These are phyloP conservation scores for Tulasnella calospora DNA, from an alignment of 768 basidiomycete species.

Conservation along the genomic window DNA sequence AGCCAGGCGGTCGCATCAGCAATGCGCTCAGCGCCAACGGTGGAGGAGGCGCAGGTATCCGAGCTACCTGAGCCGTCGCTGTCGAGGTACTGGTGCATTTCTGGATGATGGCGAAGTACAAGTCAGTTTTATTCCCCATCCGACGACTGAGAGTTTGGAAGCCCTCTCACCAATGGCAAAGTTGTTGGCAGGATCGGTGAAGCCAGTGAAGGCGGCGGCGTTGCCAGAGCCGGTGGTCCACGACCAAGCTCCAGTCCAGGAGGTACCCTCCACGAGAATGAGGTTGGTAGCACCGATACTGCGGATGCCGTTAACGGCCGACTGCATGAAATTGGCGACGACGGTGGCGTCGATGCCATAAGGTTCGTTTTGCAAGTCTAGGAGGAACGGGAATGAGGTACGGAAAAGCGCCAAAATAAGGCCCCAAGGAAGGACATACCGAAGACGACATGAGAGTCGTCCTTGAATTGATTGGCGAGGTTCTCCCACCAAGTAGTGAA, in stretches of 20 bases:
- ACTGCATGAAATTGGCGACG: constrained; percentile 57
- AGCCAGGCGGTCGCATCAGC: constrained; percentile 56
- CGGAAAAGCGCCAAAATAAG: not conserved
- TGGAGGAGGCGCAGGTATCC: constrained; percentile 51
- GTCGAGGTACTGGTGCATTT: constrained; percentile 71
- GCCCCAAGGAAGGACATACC: not conserved
- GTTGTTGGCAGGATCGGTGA: constrained; percentile 60
- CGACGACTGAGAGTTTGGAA: constrained; percentile 34
- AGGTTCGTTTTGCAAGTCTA: constrained; percentile 60
- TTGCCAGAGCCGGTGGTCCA: constrained; percentile 57
- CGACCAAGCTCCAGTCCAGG: constrained; percentile 59
- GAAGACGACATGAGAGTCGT: constrained; percentile 29
- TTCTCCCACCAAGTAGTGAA: constrained; percentile 46
- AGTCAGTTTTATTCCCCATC: not conserved
- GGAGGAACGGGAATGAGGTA: not conserved
- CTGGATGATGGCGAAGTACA: constrained; percentile 32
- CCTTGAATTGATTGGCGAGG: constrained; percentile 51
- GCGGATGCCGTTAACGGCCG: constrained; percentile 61
- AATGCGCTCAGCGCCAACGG: constrained; percentile 56
- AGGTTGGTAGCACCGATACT: constrained; percentile 53
- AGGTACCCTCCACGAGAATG: constrained; percentile 41
- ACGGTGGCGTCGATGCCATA: constrained; percentile 51
- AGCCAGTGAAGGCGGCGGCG: constrained; percentile 45
- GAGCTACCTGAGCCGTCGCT: constrained; percentile 53
- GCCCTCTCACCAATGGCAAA: constrained; percentile 47